phyloP scores from a whole-genome alignment of 805 yeast genomes.

The Isabelozyma rhagii region DNA sequence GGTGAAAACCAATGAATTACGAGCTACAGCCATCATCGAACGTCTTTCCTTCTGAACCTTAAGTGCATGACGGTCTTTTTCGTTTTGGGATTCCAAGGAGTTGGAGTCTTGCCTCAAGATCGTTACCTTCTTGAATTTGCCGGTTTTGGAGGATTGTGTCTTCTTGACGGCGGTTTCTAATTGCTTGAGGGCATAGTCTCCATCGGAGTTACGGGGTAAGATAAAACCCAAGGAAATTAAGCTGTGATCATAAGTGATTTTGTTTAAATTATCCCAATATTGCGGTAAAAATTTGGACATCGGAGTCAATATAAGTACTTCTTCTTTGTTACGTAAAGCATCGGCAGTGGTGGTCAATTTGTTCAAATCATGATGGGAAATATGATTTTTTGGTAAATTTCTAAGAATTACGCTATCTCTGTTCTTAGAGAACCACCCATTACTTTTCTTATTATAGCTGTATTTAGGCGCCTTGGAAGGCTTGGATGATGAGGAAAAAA shows the following conservation, averaged over 20 bases:
- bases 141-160: conserved; percentile 57
- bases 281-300: conserved; percentile 80
- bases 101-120: conserved; percentile 88
- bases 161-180: conserved; percentile 74
- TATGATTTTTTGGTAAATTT: conserved; percentile 67
- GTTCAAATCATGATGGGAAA: conserved; percentile 82
- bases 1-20: conserved; percentile 88
- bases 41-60: conserved; percentile 86
- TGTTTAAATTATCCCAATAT: conserved; percentile 83
- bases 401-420: conserved; percentile 55
- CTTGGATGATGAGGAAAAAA: conserved; percentile 26
- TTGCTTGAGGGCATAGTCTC: conserved; percentile 70
- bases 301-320: conserved; percentile 84
- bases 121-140: conserved; percentile 78
- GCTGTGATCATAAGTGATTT: conserved; percentile 77
- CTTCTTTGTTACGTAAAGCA: conserved; percentile 74
- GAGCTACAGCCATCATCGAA: conserved; percentile 86
- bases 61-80: conserved; percentile 88
- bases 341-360: conserved; percentile 65
- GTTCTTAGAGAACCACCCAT: conserved; percentile 49
- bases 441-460: conserved; percentile 41
- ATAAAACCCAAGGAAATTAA: conserved; percentile 88
- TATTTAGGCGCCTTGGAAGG: conserved; percentile 33
- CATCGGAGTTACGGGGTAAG: conserved; percentile 77
- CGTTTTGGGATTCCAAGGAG: conserved; percentile 69